phyloP scores from a whole-genome alignment of 2,329 filamentous ascomycete species.

The Scedosporium dehoogii region DNA sequence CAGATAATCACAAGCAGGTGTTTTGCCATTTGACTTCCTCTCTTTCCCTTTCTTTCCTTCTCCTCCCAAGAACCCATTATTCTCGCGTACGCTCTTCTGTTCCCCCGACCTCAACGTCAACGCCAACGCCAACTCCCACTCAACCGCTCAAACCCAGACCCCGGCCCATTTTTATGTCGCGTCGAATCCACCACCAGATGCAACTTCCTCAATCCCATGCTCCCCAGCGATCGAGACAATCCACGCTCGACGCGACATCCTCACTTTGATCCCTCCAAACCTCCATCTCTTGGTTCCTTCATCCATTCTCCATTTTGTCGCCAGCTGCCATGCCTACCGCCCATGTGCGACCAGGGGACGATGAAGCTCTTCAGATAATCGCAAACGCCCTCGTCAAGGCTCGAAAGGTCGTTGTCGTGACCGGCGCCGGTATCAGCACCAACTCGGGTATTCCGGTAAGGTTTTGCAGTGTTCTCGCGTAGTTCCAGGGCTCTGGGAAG shows the following conservation, averaged over 20 bases:
- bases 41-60: background rate
- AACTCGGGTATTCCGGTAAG: constrained; percentile 64
- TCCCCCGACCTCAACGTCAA: too few species aligned
- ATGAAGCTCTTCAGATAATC: constrained; percentile 50
- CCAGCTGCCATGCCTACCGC: constrained; percentile 41
- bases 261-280: background rate
- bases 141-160: background rate
- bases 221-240: background rate
- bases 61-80: background rate
- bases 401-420: constrained; percentile 60
- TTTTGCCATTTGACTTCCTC: background rate
- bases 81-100: too few species aligned
- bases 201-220: background rate
- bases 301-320: background rate
- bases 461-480: background rate
- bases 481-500: background rate
- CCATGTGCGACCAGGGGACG: constrained; percentile 41
- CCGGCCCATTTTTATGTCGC: background rate
- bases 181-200: background rate
- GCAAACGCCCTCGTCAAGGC: constrained; percentile 55
- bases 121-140: too few species aligned
- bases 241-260: background rate
- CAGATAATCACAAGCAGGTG: background rate
- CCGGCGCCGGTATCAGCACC: constrained; percentile 65
- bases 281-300: background rate